These are phyloP conservation scores for Malus hybrid DNA, from an alignment of 331 rosid genomes.

Conservation along the genomic window DNA sequence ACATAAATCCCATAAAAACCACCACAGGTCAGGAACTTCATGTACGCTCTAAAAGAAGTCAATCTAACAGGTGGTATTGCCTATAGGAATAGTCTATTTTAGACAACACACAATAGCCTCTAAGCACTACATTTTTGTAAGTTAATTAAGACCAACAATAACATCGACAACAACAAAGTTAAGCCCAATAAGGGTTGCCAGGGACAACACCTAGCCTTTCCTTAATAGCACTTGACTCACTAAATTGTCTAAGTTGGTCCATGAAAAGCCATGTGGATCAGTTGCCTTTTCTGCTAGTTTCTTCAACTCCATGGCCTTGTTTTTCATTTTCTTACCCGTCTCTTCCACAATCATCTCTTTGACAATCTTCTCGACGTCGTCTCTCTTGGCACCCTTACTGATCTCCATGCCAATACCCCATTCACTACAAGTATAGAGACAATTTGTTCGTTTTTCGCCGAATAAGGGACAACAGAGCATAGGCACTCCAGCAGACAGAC, in stretches of 20 bases:
- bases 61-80: too few relatives aligned
- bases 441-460: neutral
- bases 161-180: too few relatives aligned
- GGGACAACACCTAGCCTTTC: neutral
- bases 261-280: neutral
- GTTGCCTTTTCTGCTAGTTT: neutral
- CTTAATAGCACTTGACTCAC: neutral
- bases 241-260: neutral
- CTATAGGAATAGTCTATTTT: too few relatives aligned
- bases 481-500: neutral
- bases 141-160: neutral
- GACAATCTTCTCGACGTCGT: neutral
- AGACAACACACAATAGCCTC: neutral
- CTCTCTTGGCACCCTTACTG: neutral
- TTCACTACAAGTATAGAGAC: neutral
- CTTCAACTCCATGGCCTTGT: neutral
- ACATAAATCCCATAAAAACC: too few relatives aligned
- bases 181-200: neutral
- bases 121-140: neutral
- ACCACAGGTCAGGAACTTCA: too few relatives aligned
- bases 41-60: too few relatives aligned
- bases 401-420: constrained; percentile 7
- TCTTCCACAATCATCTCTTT: neutral
- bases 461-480: neutral
- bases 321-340: neutral